Base-by-base conservation (phyloP, 129 eudicot species). In the Calendula officinalis region DNA sequence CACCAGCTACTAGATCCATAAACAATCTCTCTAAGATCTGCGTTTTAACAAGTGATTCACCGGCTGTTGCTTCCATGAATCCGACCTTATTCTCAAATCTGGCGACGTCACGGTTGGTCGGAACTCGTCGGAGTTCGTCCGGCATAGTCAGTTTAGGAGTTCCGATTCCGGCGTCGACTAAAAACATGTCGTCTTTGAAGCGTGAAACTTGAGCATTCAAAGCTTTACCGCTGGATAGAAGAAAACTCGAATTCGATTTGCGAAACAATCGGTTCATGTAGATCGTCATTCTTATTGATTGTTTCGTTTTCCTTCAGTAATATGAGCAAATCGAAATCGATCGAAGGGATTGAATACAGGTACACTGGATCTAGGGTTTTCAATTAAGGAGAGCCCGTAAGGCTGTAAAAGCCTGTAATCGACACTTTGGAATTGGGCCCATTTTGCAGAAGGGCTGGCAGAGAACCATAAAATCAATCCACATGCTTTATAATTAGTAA, bases 1-100 rank as follows among this genome's bases (percentile, higher is more conserved):
- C 87, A 36, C 87, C 87, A 15, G 84, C 79, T 1, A 82, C 78
- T 30, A 82, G 48, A 62, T 82, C 87, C 64, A 82, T 71, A 64
- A 82, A 82, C 17, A 60, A 27, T 8, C 87, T 63, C 73, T 82
- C 84, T 57, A 82, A 55, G n/a, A 70, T 34, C 39, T 45, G 65
- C 10, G 71, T 82, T 38, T 75, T 74, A 11, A 82, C 50, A 7
- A 55, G 57, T 6, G 76, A 5, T 55, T 82, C 81, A 8, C 67
- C 67, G 16, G 66, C 58, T 7, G 70, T 58, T 15, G 68, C 41
- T 67, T 63, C 62, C 49, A 70, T 71, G 60, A 52, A 82, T 40
- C 88, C 88, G 30, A 78, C 84, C 56, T 60, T 62, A 13, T 44
- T 75, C 32, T 69, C 62, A 37, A 75, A 78, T 5, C 69, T 52